A percentile compares a stretch with the other conserved stretches of the same genome.
These are phyloP conservation scores for Sugiyamaella grinbergsii DNA, from an alignment of 1,139 yeast species.

Conservation along the genomic window DNA sequence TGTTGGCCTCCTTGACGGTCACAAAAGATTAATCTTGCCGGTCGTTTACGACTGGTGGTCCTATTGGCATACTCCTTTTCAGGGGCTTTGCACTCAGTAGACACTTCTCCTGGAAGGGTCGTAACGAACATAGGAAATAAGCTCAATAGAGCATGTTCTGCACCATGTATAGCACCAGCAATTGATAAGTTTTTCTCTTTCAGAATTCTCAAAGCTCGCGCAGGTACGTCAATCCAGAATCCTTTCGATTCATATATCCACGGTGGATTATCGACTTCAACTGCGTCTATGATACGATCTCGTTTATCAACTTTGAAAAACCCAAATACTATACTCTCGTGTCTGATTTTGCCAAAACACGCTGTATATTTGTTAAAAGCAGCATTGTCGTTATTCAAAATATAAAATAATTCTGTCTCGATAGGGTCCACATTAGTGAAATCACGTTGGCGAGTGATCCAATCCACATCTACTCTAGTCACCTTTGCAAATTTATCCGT, in stretches of 20 bases:
- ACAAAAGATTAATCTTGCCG: conserved; percentile 80
- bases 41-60: conserved; percentile 69
- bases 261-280: conserved; percentile 91
- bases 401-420: conserved; percentile 21
- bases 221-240: conserved; percentile 87
- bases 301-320: conserved; percentile 81
- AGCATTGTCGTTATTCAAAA: conserved; percentile 5
- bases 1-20: conserved; percentile 78
- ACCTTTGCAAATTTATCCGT: conserved; percentile 80
- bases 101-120: conserved; percentile 69
- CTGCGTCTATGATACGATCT: conserved; percentile 82
- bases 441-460: conserved; percentile 91
- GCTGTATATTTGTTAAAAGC: conserved; percentile 20
- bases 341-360: conserved; percentile 71
- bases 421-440: conserved; percentile 87
- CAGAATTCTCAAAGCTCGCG: conserved; percentile 58
- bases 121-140: conserved; percentile 66
- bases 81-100: conserved; percentile 95
- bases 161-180: conserved; percentile 96
- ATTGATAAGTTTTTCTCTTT: conserved; percentile 59
- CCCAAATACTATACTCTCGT: conserved; percentile 83
- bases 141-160: conserved; percentile 85
- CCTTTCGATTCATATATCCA: conserved; percentile 70
- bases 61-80: conserved; percentile 86
- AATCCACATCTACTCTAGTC: conserved; percentile 83